Evolutionary conservation across 257 asterid genomes (phyloP), one percentile per base, ranked within the genome.

Genomic region (Nyctanthes arbortristis): DNA sequence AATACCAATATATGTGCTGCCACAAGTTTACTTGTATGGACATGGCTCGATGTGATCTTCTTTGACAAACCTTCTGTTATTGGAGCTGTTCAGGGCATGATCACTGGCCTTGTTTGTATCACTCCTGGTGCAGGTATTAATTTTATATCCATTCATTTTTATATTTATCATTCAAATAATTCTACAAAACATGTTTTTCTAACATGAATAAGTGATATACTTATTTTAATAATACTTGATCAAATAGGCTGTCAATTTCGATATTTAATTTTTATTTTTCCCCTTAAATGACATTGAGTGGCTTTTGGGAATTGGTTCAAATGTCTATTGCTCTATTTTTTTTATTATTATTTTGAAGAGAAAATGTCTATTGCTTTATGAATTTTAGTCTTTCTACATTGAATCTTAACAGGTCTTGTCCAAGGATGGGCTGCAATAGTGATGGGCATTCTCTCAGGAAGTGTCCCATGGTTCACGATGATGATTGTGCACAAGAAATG

Each of bases 1-100:
- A 87, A 87, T 85, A 87, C 94, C 68, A 84, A 87, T 71, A 85
- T 87, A 24, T 87, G 91, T 59, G 91, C 94, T 4, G 89, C 94
- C 67, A 87, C 94, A 7, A 87, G 94, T 80, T 82, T 87, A 54
- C 85, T 87, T 5, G 94, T 87, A 0, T 87, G 94, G 94, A 87
- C 91, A 0, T 83, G 85, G 75, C 94, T 87, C n/a, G 91, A 87
- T 12, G 94, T 87, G 67, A 75, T 83, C 39, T 80, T 82, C 82
- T 85, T 87, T 81, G 13, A 57, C 4, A 87, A 83, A 40, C 94
- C 94, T 39, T 87, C 94, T 10, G 89, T 85, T 57, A 83, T 87
- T 12, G 94, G 94, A 0, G 89, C 94, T 0, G 91, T 85, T 29
- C 94, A 84, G 62, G 94, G 91, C 24, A 87, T 87, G 90, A 87